Base-by-base conservation (phyloP, 1,284 basidiomycete genomes). In the Ceratobasidium sp. region DNA sequence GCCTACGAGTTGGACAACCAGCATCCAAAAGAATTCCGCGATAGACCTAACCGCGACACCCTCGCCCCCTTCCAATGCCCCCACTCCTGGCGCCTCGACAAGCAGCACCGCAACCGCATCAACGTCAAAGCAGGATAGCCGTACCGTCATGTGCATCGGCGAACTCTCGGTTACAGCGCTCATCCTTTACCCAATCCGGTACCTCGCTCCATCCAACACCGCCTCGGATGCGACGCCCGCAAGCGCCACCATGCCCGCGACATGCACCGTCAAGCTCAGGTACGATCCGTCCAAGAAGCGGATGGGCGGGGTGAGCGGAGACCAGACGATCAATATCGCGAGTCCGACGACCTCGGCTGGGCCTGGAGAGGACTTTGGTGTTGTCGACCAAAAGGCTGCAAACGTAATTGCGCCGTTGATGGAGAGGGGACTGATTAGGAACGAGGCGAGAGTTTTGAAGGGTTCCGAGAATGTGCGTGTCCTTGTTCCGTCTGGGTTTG, bases 381-480 rank as follows among this genome's bases (percentile, higher is more conserved):
- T 97, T 34, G 89, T 97, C 16, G 95, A 97, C 79, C 90, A 92
- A 80, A 91, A 89, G 78, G 89, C 92, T 24, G 92, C 92, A 2
- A 89, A 89, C 27, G 84, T 88, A 49, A 83, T 98, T 37, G 93
- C 92, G 0, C 90, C 91, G 0, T 90, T 96, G 87, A 84, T 95
- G 78, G 88, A 87, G 7, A 91, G 92, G 78, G 94, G 94, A 49
- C 86, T 96, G 66, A 90, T 96, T 77, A 88, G 92, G 61, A 83
- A 96, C 75, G 95, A 97, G 81, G 93, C 91, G 6, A 83, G 79
- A 63, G 81, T 84, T 27, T 78, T 83, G 48, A 81, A 84, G 6
- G 77, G 82, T 4, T 80, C 81, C 9, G 81, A 81, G 16, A 79
- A 80, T n/a, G 81, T 74, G 29, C 63, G 69, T 75, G 27, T 72